Percentiles rank a stretch among this genome's conserved stretches.
These are phyloP conservation scores for Marasmius tenuissimus DNA, from an alignment of 1,284 basidiomycete genomes.

Conservation along the genomic window DNA sequence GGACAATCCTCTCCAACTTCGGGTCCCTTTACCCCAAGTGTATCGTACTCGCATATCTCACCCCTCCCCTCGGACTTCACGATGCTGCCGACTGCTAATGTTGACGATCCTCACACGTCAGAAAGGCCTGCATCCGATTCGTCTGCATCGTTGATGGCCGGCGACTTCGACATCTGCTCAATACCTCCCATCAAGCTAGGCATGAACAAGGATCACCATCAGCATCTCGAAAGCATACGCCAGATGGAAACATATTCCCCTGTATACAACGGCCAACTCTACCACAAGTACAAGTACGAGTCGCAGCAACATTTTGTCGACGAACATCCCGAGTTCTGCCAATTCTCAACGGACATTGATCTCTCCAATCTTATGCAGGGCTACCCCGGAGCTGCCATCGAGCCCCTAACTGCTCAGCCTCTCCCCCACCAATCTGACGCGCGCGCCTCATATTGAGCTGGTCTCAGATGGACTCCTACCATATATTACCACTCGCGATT, in stretches of 20 bases:
- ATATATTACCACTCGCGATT: too few species aligned
- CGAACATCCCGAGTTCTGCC: background rate
- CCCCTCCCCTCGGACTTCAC: slow-evolving; percentile 18
- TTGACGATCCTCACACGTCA: slow-evolving; percentile 1
- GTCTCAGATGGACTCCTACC: too few species aligned
- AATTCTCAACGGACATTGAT: background rate
- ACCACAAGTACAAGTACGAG: background rate
- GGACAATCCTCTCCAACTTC: slow-evolving; percentile 32
- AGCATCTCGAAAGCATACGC: background rate
- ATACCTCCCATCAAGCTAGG: slow-evolving; percentile 9
- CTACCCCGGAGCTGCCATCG: background rate
- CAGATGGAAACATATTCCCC: background rate
- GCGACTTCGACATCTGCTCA: slow-evolving; percentile 12
- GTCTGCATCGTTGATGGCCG: slow-evolving; percentile 5
- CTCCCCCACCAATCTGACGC: background rate
- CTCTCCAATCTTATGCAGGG: background rate
- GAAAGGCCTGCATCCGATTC: background rate
- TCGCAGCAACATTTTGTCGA: background rate
- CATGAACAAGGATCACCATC: slow-evolving; percentile 2
- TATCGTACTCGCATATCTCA: slow-evolving; percentile 17
- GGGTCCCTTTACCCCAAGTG: slow-evolving; percentile 36
- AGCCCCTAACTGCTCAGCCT: background rate
- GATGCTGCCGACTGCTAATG: slow-evolving; percentile 9
- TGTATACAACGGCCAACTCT: background rate
- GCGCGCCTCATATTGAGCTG: background rate